Conservation (phyloP, 495 filamentous ascomycete species). For the Daldinia decipiens region DNA sequence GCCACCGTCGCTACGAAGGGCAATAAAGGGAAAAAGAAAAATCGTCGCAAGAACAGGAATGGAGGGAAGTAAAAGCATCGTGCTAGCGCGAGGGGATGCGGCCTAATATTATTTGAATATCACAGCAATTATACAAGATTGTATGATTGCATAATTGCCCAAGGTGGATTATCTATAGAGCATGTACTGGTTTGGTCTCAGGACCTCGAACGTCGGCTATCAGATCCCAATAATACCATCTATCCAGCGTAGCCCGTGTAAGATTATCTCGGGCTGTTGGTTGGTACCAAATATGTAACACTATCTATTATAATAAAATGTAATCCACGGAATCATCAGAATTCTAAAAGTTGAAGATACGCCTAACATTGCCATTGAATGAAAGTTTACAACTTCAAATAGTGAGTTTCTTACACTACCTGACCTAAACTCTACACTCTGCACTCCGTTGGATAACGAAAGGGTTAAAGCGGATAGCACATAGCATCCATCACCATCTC, state of each 20-base stretch:
- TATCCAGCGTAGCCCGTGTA: slow-evolving; percentile 4
- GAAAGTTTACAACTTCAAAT: not conserved
- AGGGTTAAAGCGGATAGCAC: too few species aligned
- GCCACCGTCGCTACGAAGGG: not conserved
- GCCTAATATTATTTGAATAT: not conserved
- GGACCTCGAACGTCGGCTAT: not conserved
- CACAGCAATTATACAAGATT: not conserved
- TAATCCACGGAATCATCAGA: not conserved
- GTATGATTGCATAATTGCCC: not conserved
- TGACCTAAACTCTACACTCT: not conserved
- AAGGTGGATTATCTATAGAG: not conserved
- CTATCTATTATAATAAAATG: not conserved
- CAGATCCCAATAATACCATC: not conserved
- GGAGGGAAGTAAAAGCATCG: slow-evolving; percentile 21
- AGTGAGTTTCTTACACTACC: not conserved
- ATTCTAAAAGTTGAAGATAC: not conserved
- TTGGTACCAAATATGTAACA: not conserved
- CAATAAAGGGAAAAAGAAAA: slow-evolving; percentile 37
- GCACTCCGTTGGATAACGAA: not conserved
- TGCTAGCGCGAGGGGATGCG: not conserved
- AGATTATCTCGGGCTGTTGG: slow-evolving; percentile 1
- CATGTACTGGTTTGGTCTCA: slow-evolving; percentile 13
- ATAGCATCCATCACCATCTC: too few species aligned
- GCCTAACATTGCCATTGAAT: not conserved
- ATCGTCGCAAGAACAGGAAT: slow-evolving; percentile 37